Percentiles rank a stretch among this genome's conserved stretches.
Conservation (phyloP, 257 asterid species). For the Gynochthodes officinalis region DNA sequence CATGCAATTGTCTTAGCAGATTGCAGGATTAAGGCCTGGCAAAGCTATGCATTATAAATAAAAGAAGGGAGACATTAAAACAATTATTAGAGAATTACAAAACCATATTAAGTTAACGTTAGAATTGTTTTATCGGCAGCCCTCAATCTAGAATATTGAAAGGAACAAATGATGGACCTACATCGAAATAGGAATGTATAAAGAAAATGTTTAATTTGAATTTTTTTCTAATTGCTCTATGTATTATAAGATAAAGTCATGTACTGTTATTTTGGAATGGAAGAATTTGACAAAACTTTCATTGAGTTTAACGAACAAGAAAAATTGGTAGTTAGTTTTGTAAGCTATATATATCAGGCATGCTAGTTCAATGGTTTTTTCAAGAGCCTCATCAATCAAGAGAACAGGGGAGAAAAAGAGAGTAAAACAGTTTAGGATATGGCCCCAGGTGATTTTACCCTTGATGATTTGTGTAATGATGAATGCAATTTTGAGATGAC, state of each 20-base stretch:
- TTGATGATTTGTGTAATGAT: slow-evolving; percentile 30
- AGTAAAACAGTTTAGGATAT: slow-evolving; percentile 4
- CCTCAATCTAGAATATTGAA: slow-evolving; percentile 3
- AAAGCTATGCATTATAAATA: too few relatives aligned
- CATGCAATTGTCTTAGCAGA: neutral
- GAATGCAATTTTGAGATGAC: slow-evolving; percentile 12
- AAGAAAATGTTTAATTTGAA: neutral
- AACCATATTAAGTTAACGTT: neutral
- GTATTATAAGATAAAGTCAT: neutral
- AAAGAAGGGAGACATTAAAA: too few relatives aligned
- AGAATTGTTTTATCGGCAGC: too few relatives aligned
- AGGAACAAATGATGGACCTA: slow-evolving; percentile 4
- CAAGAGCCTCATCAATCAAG: slow-evolving; percentile 41
- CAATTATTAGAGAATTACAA: too few relatives aligned
- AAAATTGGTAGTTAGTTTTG: neutral
- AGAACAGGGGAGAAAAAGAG: neutral
- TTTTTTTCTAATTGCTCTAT: slow-evolving; percentile 14
- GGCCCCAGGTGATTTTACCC: slow-evolving; percentile 34
- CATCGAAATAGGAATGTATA: slow-evolving; percentile 4
- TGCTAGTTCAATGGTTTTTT: slow-evolving; percentile 51
- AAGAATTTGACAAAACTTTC: slow-evolving; percentile 5
- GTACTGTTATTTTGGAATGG: neutral
- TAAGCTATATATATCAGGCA: slow-evolving; percentile 31
- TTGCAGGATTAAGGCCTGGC: neutral
- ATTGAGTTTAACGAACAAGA: slow-evolving; percentile 11